These are phyloP conservation scores for Phytophthora rubi DNA, from an alignment of 352 stramenopile genomes.

Conservation along the genomic window DNA sequence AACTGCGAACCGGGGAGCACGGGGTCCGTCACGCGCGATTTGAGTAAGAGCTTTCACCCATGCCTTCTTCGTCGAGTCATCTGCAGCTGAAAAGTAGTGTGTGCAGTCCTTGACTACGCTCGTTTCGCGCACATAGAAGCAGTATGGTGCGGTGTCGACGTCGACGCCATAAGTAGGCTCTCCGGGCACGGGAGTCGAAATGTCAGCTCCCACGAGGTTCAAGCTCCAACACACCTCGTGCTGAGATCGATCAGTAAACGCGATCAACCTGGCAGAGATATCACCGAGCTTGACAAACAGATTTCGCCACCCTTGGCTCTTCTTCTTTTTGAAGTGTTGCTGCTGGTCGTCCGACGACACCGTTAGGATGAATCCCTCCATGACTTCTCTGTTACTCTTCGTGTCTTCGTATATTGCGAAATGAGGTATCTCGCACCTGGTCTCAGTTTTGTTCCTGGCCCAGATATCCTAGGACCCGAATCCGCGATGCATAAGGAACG, in stretches of 20 bases:
- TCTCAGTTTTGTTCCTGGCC: neutral
- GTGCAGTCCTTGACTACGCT: slow-evolving; percentile 41
- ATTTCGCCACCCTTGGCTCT: slow-evolving; percentile 54
- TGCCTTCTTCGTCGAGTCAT: slow-evolving; percentile 57
- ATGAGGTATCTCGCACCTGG: neutral
- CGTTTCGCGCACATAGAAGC: slow-evolving; percentile 65
- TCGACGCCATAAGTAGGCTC: slow-evolving; percentile 56
- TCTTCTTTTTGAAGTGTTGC: slow-evolving; percentile 22
- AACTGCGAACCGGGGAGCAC: slow-evolving; percentile 45
- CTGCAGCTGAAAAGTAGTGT: slow-evolving; percentile 47
- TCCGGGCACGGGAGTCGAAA: slow-evolving; percentile 62
- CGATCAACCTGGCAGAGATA: slow-evolving; percentile 67
- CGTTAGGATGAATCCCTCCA: slow-evolving; percentile 61
- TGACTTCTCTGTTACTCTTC: slow-evolving; percentile 1
- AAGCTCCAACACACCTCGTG: slow-evolving; percentile 58
- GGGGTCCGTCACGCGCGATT: slow-evolving; percentile 50
- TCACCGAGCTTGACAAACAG: slow-evolving; percentile 70
- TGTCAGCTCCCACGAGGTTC: slow-evolving; percentile 52
- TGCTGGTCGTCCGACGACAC: slow-evolving; percentile 35
- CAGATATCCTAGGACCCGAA: neutral
- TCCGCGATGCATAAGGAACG: slow-evolving; percentile 1
- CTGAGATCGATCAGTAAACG: slow-evolving; percentile 59
- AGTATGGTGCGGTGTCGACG: slow-evolving; percentile 57
- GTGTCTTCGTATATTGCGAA: neutral
- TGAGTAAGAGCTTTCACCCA: slow-evolving; percentile 61